phyloP scores from a whole-genome alignment of 176 grass and related monocot species.

The Triticum timopheevii region DNA sequence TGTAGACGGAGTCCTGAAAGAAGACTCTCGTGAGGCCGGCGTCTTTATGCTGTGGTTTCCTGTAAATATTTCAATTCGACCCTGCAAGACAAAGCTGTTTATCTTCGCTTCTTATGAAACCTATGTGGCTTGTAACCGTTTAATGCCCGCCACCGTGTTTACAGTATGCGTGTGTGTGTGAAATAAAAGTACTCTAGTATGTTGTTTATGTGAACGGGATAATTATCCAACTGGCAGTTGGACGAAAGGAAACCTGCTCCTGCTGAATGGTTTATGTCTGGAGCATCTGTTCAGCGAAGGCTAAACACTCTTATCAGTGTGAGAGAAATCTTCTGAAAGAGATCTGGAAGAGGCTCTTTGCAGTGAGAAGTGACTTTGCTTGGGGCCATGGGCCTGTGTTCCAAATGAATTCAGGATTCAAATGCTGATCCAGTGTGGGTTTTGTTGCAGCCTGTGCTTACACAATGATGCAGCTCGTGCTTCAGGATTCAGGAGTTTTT shows the following conservation, averaged over 20 bases:
- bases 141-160: constrained; percentile 8
- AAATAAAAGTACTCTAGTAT: constrained; percentile 39
- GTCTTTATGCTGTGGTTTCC: constrained; percentile 33
- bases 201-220: constrained; percentile 8
- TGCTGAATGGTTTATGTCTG: neutral
- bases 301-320: neutral
- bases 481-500: too few relatives aligned
- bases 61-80: constrained; percentile 45
- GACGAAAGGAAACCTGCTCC: constrained; percentile 7
- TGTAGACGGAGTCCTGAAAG: constrained; percentile 25
- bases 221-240: neutral
- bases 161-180: constrained; percentile 14
- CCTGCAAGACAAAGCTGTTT: constrained; percentile 25
- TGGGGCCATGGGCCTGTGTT: neutral
- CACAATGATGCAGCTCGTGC: neutral
- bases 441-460: neutral
- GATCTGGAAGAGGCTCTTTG: neutral
- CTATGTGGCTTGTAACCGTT: constrained; percentile 39
- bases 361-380: neutral
- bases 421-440: neutral
- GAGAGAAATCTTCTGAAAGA: neutral
- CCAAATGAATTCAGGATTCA: neutral
- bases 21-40: neutral
- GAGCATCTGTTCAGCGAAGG: neutral
- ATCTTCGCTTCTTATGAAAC: constrained; percentile 24